Evolutionary conservation across 768 basidiomycete species (phyloP).

Genomic region (Rhodosporidiobolus sp.): DNA sequence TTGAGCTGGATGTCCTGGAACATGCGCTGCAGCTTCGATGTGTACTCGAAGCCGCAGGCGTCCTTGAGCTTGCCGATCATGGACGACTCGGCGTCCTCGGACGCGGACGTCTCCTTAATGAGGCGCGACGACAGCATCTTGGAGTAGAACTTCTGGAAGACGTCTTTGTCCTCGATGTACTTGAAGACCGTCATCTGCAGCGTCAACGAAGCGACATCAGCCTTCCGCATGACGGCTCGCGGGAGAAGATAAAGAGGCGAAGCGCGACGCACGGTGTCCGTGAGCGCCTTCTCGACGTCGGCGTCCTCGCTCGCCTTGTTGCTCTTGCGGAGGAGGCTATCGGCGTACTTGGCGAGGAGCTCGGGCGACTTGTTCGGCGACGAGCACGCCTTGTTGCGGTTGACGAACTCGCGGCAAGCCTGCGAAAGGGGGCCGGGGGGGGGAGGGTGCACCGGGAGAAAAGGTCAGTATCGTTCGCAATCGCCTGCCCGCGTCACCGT

Average conservation of each 20-base stretch:
- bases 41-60: conserved; percentile 94
- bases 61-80: conserved; percentile 99
- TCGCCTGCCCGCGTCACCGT: neutral
- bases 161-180: conserved; percentile 97
- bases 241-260: neutral
- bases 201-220: no score
- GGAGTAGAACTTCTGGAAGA: conserved; percentile 96
- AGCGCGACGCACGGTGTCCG: conserved; percentile 68
- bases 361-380: conserved; percentile 82
- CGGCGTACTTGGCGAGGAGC: conserved; percentile 84
- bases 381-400: conserved; percentile 82
- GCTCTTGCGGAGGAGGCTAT: conserved; percentile 82
- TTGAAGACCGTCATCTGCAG: conserved; percentile 97
- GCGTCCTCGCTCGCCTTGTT: conserved; percentile 93
- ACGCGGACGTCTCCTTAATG: conserved; percentile 83
- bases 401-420: conserved; percentile 93
- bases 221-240: no score
- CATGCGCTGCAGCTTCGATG: conserved; percentile 93
- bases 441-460: no score
- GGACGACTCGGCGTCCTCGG: conserved; percentile 91
- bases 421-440: no score
- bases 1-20: conserved; percentile 94
- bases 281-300: conserved; percentile 81
- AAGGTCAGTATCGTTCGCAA: neutral
- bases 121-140: conserved; percentile 90